Percentiles rank a stretch among this genome's conserved stretches.
These are phyloP conservation scores for Rubia peregrina DNA, from an alignment of 305 asterid species.

Conservation along the genomic window DNA sequence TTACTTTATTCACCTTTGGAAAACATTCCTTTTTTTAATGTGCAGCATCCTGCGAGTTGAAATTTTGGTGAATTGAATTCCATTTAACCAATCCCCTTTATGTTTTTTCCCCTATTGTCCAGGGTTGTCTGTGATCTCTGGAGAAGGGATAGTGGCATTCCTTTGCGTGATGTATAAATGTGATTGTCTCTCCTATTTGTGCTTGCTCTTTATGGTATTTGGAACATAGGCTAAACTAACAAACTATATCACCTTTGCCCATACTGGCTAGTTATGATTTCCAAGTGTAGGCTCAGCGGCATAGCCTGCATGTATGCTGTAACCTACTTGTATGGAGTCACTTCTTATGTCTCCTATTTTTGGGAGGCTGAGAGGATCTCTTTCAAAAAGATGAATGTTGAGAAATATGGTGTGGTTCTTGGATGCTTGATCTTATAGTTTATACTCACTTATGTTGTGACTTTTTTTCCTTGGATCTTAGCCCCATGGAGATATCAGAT, in stretches of 20 bases:
- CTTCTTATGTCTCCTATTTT: not conserved
- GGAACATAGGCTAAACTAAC: not conserved
- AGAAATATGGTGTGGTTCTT: not conserved
- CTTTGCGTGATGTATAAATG: not conserved
- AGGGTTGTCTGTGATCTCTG: not conserved
- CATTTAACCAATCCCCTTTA: not conserved
- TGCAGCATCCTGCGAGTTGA: not conserved
- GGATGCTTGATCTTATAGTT: not conserved
- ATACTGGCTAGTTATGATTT: not conserved
- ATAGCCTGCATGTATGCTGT: not conserved
- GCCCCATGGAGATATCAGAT: slow-evolving; percentile 69
- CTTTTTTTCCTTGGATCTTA: slow-evolving; percentile 21
- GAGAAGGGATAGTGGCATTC: not conserved
- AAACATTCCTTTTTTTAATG: not conserved
- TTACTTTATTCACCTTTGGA: not conserved
- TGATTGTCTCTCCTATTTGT: not conserved
- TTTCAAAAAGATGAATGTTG: not conserved
- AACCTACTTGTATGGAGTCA: not conserved
- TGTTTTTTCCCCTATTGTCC: not conserved
- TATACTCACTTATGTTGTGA: slow-evolving; percentile 3
- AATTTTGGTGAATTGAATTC: not conserved
- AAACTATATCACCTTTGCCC: not conserved
- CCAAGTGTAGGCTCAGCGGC: not conserved
- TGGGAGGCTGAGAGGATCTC: not conserved
- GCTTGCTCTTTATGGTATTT: not conserved